phyloP scores from a whole-genome alignment of 441 rosid species.

The Pelargonium citronellum region DNA sequence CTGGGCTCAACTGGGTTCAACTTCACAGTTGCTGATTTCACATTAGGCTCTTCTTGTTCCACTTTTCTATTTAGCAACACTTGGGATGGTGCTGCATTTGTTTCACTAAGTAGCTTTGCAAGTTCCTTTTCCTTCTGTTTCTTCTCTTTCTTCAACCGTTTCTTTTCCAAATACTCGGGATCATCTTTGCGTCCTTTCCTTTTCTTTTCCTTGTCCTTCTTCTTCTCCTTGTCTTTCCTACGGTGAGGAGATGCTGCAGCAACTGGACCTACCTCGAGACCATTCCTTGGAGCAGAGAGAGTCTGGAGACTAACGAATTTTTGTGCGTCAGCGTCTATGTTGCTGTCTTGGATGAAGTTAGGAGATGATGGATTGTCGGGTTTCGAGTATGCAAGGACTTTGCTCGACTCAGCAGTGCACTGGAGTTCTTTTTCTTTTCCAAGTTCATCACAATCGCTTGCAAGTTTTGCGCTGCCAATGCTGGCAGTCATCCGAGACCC shows the following conservation, averaged over 20 bases:
- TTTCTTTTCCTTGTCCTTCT: slow-evolving; percentile 64
- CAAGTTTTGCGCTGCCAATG: slow-evolving; percentile 79
- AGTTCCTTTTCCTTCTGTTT: slow-evolving; percentile 63
- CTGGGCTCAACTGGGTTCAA: slow-evolving; percentile 40
- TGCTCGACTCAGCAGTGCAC: slow-evolving; percentile 95
- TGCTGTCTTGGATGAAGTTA: slow-evolving; percentile 39
- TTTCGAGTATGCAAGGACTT: slow-evolving; percentile 36
- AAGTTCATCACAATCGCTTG: slow-evolving; percentile 56
- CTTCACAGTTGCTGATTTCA: slow-evolving; percentile 25
- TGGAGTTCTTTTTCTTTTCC: slow-evolving; percentile 67
- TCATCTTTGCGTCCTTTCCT: slow-evolving; percentile 38
- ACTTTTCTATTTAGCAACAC: slow-evolving; percentile 21
- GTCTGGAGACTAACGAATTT: slow-evolving; percentile 65
- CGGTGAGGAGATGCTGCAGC: slow-evolving; percentile 21
- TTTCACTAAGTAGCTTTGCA: slow-evolving; percentile 48
- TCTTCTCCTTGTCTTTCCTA: slow-evolving; percentile 48
- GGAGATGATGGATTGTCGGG: slow-evolving; percentile 42
- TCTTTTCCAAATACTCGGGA: slow-evolving; percentile 64
- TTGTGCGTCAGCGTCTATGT: slow-evolving; percentile 41
- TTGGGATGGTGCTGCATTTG: slow-evolving; percentile 29
- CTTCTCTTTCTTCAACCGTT: slow-evolving; percentile 77
- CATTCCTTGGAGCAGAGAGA: slow-evolving; percentile 39
- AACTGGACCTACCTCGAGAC: slow-evolving; percentile 29
- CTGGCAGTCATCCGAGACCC: slow-evolving; percentile 94
- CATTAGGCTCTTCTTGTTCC: slow-evolving; percentile 21